Evolutionary conservation across 2,329 filamentous ascomycete species (phyloP).

Genomic region (Mollisia scopiformis): DNA sequence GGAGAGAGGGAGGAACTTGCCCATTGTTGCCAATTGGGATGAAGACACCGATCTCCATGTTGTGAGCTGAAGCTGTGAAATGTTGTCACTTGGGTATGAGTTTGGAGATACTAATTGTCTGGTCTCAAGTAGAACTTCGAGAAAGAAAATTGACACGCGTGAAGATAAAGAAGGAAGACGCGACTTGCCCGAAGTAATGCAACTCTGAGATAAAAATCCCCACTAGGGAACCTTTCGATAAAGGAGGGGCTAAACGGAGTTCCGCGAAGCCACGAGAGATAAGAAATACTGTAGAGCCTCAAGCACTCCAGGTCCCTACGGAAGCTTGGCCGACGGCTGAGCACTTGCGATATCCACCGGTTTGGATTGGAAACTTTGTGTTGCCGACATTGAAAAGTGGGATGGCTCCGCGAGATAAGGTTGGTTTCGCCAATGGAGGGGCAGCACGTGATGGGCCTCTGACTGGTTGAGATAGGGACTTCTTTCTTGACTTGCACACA

Average conservation of each 20-base stretch:
- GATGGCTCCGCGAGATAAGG: neutral
- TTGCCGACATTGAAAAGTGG: neutral
- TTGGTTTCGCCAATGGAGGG: neutral
- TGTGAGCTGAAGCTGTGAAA: neutral
- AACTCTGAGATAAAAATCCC: neutral
- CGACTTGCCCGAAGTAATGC: neutral
- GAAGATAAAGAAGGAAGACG: neutral
- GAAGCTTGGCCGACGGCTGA: neutral
- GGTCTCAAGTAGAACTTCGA: neutral
- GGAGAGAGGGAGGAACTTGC: neutral
- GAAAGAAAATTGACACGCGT: neutral
- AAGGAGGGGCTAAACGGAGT: neutral
- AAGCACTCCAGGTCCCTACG: neutral
- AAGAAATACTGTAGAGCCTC: neutral
- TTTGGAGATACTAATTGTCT: neutral
- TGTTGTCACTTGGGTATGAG: neutral
- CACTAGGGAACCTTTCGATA: neutral
- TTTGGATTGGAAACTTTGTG: neutral
- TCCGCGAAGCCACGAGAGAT: neutral
- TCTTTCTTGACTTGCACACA: neutral
- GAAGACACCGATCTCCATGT: constrained; percentile 27
- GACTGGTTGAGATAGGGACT: neutral
- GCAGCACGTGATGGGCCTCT: neutral
- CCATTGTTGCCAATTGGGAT: constrained; percentile 38
- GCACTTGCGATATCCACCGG: neutral